Evolutionary conservation across 805 yeast genomes (phyloP).

Genomic region (Maudiozyma serrabonitensis): DNA sequence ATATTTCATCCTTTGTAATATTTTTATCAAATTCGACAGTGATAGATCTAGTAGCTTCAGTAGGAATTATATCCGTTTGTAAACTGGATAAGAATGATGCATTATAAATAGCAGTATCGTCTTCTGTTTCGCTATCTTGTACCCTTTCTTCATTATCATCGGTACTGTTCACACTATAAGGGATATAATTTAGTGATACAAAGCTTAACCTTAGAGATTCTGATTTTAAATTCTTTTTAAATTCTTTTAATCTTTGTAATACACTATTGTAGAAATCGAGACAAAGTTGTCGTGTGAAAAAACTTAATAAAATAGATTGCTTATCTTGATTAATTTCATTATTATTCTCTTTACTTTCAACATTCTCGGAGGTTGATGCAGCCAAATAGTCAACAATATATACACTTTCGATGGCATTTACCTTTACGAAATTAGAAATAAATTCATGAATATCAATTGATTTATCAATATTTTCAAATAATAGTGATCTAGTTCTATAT

Average conservation of each 20-base stretch:
- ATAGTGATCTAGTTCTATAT: conserved; percentile 25
- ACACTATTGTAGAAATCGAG: conserved; percentile 31
- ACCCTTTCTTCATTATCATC: not conserved
- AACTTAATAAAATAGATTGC: conserved; percentile 20
- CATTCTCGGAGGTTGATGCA: conserved; percentile 17
- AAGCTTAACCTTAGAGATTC: conserved; percentile 31
- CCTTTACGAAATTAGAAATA: conserved; percentile 36
- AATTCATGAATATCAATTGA: conserved; percentile 17
- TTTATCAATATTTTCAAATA: conserved; percentile 20
- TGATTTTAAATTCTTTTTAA: conserved; percentile 31
- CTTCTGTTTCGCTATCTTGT: not conserved
- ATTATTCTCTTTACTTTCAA: conserved; percentile 29
- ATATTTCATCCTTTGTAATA: conserved; percentile 4
- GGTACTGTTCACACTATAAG: not conserved
- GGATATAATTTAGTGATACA: conserved; percentile 27
- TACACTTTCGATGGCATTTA: conserved; percentile 56
- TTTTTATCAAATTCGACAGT: conserved; percentile 12
- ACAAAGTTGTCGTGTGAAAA: conserved; percentile 29
- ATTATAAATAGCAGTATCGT: conserved; percentile 27
- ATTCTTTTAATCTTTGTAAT: conserved; percentile 30
- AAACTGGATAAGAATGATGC: conserved; percentile 27
- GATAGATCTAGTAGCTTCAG: conserved; percentile 25
- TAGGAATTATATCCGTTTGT: conserved; percentile 13
- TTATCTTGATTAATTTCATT: conserved; percentile 31
- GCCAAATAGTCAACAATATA: conserved; percentile 23